Evolutionary conservation across 495 filamentous ascomycete genomes (phyloP), one percentile per base, ranked within the genome.

Genomic region (Platismatia glauca): DNA sequence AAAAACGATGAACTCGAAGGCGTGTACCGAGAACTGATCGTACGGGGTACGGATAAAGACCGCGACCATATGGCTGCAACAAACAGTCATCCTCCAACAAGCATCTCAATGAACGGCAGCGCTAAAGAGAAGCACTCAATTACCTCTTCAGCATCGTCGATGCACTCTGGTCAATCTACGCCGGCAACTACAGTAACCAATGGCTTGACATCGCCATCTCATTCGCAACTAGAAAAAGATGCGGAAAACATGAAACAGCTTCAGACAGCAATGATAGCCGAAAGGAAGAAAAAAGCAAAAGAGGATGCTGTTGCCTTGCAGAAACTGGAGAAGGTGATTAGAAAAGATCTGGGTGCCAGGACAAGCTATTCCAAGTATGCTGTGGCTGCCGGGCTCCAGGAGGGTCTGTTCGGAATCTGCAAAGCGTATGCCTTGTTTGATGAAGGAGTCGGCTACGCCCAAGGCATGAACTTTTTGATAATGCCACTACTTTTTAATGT

Each of bases 401-500:
- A 99, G 70, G 89, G 90, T 35, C 80, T 99, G 33, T 97, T 96
- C 72, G 90, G 91, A 11, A 80, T 97, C 29, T 97, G 94, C 73
- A 99, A 99, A 76, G 93, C 95, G 18, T 99, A 99, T 73, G 94
- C 94, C 1, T 77, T 99, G 46, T 96, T 91, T 68, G 94, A 99
- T 73, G 90, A 95, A 61, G 86, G 79, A 12, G 93, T 99, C 12
- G 92, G 94, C 20, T 99, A 99, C 75, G 94, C 94, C 8, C 94
- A 99, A 71, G 94, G 94, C 64, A 97, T 99, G 89, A 99, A 97
- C 65, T 99, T 99, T 70, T 84, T 99, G 58, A 88, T 87, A 22
- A 97, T 97, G 88, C 94, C 95, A n/a, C 73, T 99, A 37, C 80
- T 99, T 7, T 96, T 99, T 74, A 97, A 96, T 71, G 89, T 90